Percentiles rank a stretch among this genome's conserved stretches.
Conservation (phyloP, 495 filamentous ascomycete species). For the Aspergillus asperescens region DNA sequence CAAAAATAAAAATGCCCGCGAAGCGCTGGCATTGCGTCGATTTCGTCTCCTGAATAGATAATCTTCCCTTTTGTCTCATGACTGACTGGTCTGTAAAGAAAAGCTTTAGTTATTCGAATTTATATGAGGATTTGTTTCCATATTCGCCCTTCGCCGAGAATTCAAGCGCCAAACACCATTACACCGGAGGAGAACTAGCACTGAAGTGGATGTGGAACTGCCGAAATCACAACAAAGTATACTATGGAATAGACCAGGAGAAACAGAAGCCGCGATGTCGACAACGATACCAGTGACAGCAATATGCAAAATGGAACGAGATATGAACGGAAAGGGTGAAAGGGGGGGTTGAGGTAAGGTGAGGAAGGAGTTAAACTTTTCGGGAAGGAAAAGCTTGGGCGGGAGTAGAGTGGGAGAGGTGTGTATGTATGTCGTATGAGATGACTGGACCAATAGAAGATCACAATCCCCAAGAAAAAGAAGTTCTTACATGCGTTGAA, state of each 20-base stretch:
- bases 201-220: slow-evolving; percentile 17
- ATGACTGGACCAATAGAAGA: slow-evolving; percentile 10
- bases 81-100: background rate
- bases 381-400: too few species aligned
- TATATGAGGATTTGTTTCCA: background rate
- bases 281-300: slow-evolving; percentile 16
- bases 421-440: background rate
- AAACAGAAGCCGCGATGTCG: slow-evolving; percentile 9
- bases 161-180: slow-evolving; percentile 19
- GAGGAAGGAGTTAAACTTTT: slow-evolving; percentile 11
- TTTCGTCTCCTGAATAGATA: too few species aligned
- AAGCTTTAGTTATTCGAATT: background rate
- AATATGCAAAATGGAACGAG: slow-evolving; percentile 16
- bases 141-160: background rate
- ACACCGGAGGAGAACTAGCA: slow-evolving; percentile 22
- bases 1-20: background rate
- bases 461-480: slow-evolving; percentile 12
- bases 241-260: slow-evolving; percentile 13
- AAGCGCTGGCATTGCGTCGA: background rate
- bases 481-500: slow-evolving; percentile 25
- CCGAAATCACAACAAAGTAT: slow-evolving; percentile 23
- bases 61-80: too few species aligned
- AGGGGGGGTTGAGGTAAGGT: background rate
- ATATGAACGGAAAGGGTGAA: slow-evolving; percentile 6
- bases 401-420: background rate